Percentiles rank a stretch among this genome's conserved stretches.
These are phyloP conservation scores for Wallacemonas rigidus DNA, from an alignment of 208 protist genomes.

Conservation along the genomic window DNA sequence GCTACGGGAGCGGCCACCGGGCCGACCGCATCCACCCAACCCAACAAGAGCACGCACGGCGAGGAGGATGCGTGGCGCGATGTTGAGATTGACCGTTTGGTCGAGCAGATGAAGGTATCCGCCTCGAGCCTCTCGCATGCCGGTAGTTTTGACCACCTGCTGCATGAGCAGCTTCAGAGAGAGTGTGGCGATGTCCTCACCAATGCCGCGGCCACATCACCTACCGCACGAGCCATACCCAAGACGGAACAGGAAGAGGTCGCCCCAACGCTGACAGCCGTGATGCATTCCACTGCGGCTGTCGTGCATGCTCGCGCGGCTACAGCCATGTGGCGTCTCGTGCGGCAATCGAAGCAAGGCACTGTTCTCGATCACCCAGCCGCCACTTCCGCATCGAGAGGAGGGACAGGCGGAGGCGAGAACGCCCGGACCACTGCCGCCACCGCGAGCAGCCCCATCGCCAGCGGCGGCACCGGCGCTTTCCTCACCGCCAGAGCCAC, in stretches of 20 bases:
- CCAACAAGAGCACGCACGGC: too few relatives aligned
- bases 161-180: slow-evolving; percentile 48
- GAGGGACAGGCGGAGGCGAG: too few relatives aligned
- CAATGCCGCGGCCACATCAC: not conserved
- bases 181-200: slow-evolving; percentile 20
- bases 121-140: slow-evolving; percentile 32
- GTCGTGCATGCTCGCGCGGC: not conserved
- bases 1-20: slow-evolving; percentile 1
- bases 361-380: not conserved
- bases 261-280: not conserved
- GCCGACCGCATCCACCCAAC: not conserved
- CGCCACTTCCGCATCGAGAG: not conserved
- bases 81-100: slow-evolving; percentile 24
- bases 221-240: not conserved
- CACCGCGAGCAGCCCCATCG: not conserved
- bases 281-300: not conserved
- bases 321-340: not conserved
- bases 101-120: slow-evolving; percentile 37
- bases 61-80: slow-evolving; percentile 7
- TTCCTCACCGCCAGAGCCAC: slow-evolving; percentile 15
- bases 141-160: slow-evolving; percentile 32
- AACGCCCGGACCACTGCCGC: not conserved
- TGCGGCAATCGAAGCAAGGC: not conserved
- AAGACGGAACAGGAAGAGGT: not conserved
- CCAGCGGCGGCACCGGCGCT: slow-evolving; percentile 10